These are phyloP conservation scores for Ogataea wickerhamii DNA, from an alignment of 805 yeast species.

Conservation along the genomic window DNA sequence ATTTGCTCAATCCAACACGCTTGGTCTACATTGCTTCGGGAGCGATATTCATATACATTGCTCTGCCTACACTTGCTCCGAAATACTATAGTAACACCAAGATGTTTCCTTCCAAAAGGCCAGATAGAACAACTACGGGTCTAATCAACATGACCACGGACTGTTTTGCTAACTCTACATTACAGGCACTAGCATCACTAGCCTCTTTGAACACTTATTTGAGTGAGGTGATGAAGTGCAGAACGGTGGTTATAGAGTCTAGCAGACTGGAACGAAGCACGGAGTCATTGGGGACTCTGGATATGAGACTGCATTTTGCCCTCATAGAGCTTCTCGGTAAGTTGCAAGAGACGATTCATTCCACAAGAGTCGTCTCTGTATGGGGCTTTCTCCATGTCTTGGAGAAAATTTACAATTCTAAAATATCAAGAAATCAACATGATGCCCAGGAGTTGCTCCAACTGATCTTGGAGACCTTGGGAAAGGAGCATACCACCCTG, in stretches of 20 bases:
- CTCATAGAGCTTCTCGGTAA: constrained; percentile 48
- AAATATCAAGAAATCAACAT: constrained; percentile 78
- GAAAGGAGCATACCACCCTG: constrained; percentile 54
- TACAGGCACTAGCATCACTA: constrained; percentile 72
- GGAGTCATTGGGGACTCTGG: constrained; percentile 25
- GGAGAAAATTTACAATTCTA: constrained; percentile 68
- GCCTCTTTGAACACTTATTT: constrained; percentile 59
- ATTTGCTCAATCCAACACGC: neutral
- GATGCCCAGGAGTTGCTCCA: constrained; percentile 95
- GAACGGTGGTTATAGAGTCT: constrained; percentile 14
- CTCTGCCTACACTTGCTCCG: constrained; percentile 18
- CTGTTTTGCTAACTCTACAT: constrained; percentile 86
- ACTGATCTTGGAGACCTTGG: constrained; percentile 71
- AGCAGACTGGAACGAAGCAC: neutral
- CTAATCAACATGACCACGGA: constrained; percentile 78
- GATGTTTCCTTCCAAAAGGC: constrained; percentile 39
- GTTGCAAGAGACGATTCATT: constrained; percentile 59
- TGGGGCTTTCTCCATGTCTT: constrained; percentile 75
- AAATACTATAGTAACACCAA: neutral
- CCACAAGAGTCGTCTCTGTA: constrained; percentile 58
- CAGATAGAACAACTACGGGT: constrained; percentile 78
- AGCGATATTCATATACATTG: constrained; percentile 11
- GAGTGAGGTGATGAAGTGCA: constrained; percentile 35
- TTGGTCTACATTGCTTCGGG: constrained; percentile 3
- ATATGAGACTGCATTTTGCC: constrained; percentile 54